Evolutionary conservation across 1,284 basidiomycete genomes (phyloP).

Genomic region (Austroboletus novae-zelandiae): DNA sequence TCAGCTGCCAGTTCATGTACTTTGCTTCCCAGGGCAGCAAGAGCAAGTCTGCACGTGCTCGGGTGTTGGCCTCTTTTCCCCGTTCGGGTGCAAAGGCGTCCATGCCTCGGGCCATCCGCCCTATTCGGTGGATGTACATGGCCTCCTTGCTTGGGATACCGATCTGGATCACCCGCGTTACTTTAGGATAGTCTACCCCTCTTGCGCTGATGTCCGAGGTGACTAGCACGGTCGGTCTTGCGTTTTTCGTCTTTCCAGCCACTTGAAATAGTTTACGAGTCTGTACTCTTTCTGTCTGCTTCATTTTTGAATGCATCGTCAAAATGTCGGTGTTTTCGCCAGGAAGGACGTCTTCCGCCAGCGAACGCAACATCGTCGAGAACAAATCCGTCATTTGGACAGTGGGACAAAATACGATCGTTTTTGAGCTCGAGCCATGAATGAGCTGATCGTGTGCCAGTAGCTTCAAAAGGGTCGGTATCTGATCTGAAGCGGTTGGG

Average conservation of each 20-base stretch:
- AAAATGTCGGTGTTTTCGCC: slow-evolving; percentile 56
- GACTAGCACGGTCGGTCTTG: slow-evolving; percentile 63
- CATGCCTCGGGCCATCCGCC: slow-evolving; percentile 83
- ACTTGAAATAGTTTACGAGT: slow-evolving; percentile 40
- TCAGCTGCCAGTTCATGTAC: slow-evolving; percentile 68
- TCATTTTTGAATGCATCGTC: slow-evolving; percentile 87
- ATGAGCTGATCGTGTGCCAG: slow-evolving; percentile 88
- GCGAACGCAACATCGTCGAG: slow-evolving; percentile 57
- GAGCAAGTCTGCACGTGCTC: slow-evolving; percentile 75
- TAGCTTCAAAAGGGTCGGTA: slow-evolving; percentile 79
- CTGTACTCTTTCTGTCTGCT: slow-evolving; percentile 43
- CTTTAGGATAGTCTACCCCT: slow-evolving; percentile 87
- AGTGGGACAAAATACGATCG: slow-evolving; percentile 88
- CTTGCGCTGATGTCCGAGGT: slow-evolving; percentile 91
- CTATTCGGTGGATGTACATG: slow-evolving; percentile 90
- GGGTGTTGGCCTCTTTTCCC: neutral
- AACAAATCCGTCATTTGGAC: slow-evolving; percentile 85
- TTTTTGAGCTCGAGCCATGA: slow-evolving; percentile 72
- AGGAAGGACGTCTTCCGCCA: slow-evolving; percentile 47
- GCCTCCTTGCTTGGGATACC: slow-evolving; percentile 74
- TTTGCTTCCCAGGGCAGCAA: slow-evolving; percentile 81
- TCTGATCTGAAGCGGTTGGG: slow-evolving; percentile 62
- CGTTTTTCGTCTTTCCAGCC: slow-evolving; percentile 48
- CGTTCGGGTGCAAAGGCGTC: slow-evolving; percentile 46
- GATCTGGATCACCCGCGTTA: slow-evolving; percentile 92